Percentiles rank a stretch among this genome's conserved stretches.
These are phyloP conservation scores for Hypomyces rosellus DNA, from an alignment of 2,329 filamentous ascomycete species.

Conservation along the genomic window DNA sequence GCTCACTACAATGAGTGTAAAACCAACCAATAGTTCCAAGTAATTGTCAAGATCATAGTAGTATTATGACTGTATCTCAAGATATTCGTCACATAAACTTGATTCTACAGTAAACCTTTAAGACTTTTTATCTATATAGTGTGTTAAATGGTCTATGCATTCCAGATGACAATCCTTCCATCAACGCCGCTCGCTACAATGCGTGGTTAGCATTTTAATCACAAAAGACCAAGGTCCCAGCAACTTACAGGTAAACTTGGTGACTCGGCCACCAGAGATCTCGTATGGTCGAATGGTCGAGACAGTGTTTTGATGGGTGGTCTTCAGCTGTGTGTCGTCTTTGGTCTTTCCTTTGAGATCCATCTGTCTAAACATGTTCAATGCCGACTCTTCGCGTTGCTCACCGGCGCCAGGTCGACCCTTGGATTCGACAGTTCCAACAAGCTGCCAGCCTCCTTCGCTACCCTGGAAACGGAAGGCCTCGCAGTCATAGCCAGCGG, in stretches of 20 bases:
- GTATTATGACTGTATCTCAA: no score
- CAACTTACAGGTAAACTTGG: slow-evolving; percentile 79
- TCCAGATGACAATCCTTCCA: slow-evolving; percentile 76
- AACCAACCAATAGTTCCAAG: no score
- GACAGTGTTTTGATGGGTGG: slow-evolving; percentile 94
- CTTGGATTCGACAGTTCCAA: slow-evolving; percentile 74
- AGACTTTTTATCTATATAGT: not conserved
- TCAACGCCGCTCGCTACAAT: slow-evolving; percentile 70
- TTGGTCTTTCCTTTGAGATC: slow-evolving; percentile 90
- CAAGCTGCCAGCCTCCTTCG: slow-evolving; percentile 75
- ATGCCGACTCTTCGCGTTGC: slow-evolving; percentile 76
- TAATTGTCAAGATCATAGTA: no score
- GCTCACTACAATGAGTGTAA: no score
- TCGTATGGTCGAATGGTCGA: slow-evolving; percentile 75
- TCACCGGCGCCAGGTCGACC: slow-evolving; percentile 54
- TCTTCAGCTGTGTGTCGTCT: slow-evolving; percentile 91
- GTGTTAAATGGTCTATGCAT: slow-evolving; percentile 25
- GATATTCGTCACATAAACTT: no score
- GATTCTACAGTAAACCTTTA: no score
- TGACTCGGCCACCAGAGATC: slow-evolving; percentile 55
- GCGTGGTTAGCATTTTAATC: slow-evolving; percentile 20
- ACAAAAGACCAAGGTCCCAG: not conserved
- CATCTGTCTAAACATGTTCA: slow-evolving; percentile 99
- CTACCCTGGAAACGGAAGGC: slow-evolving; percentile 82
- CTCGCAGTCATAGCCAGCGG: slow-evolving; percentile 85